These are phyloP conservation scores for Phytophthora tubulina DNA, from an alignment of 352 stramenopile species.

Conservation along the genomic window DNA sequence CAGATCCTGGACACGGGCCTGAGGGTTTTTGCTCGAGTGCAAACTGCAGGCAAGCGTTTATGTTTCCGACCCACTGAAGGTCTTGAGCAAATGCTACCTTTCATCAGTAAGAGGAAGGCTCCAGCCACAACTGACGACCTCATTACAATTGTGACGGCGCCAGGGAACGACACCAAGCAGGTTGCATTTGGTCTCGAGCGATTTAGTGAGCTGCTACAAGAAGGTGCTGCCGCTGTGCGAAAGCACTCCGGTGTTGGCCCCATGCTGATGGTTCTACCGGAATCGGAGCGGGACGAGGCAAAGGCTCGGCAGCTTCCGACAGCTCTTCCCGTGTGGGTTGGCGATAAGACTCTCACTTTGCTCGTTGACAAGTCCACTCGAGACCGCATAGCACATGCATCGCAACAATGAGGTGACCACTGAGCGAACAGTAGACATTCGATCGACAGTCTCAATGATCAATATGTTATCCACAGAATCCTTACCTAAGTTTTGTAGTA, in stretches of 20 bases:
- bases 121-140: constrained; percentile 27
- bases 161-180: constrained; percentile 34
- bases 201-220: constrained; percentile 52
- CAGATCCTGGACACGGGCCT: constrained; percentile 90
- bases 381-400: constrained; percentile 47
- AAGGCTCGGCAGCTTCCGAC: constrained; percentile 28
- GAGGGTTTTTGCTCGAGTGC: constrained; percentile 86
- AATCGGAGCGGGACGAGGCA: background rate
- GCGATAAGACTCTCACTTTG: constrained; percentile 60
- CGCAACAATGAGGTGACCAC: constrained; percentile 18
- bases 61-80: constrained; percentile 87
- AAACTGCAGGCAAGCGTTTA: constrained; percentile 46
- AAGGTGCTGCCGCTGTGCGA: constrained; percentile 36
- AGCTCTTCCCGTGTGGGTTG: constrained; percentile 68
- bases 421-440: background rate
- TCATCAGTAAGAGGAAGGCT: constrained; percentile 80
- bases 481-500: constrained; percentile 4
- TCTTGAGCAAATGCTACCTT: constrained; percentile 74
- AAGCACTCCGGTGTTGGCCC: constrained; percentile 54
- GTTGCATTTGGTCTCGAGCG: constrained; percentile 42
- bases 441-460: background rate
- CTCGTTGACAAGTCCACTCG: constrained; percentile 64
- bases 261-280: constrained; percentile 47
- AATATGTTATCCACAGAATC: constrained; percentile 21
- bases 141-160: constrained; percentile 32